Conservation (phyloP, 352 stramenopile species). For the Globisporangium polare region DNA sequence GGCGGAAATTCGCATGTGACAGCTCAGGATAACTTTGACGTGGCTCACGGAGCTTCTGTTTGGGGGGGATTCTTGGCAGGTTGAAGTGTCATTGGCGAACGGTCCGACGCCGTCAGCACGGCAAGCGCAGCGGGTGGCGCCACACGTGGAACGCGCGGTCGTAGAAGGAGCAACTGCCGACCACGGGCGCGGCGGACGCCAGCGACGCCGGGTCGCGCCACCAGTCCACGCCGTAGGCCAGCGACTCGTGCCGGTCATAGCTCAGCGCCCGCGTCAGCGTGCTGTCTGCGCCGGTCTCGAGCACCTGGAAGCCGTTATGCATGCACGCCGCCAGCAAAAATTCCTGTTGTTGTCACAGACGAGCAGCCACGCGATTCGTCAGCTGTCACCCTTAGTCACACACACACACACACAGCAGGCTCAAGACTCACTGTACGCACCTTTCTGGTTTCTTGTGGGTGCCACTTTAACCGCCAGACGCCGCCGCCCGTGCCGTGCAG, state of each 20-base stretch:
- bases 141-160: constrained; percentile 76
- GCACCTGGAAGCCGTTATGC: constrained; percentile 85
- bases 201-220: constrained; percentile 47
- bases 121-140: constrained; percentile 20
- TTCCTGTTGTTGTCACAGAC: constrained; percentile 27
- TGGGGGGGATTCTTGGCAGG: not conserved
- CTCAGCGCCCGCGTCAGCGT: constrained; percentile 20
- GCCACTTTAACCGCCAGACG: constrained; percentile 85
- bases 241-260: constrained; percentile 66
- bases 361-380: not conserved
- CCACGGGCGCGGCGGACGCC: constrained; percentile 30
- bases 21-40: not conserved
- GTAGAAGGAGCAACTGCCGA: constrained; percentile 83
- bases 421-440: constrained; percentile 19
- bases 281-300: constrained; percentile 19
- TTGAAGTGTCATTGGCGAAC: not conserved
- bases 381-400: not conserved
- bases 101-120: not conserved
- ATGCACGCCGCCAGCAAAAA: constrained; percentile 78
- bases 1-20: constrained; percentile 8
- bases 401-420: too few species aligned
- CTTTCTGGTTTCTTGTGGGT: constrained; percentile 42
- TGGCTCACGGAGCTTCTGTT: not conserved
- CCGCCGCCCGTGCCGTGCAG: constrained; percentile 54
- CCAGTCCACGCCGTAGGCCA: constrained; percentile 87